phyloP scores from a whole-genome alignment of 176 grass and related monocot genomes.

The Oryza officinalis region DNA sequence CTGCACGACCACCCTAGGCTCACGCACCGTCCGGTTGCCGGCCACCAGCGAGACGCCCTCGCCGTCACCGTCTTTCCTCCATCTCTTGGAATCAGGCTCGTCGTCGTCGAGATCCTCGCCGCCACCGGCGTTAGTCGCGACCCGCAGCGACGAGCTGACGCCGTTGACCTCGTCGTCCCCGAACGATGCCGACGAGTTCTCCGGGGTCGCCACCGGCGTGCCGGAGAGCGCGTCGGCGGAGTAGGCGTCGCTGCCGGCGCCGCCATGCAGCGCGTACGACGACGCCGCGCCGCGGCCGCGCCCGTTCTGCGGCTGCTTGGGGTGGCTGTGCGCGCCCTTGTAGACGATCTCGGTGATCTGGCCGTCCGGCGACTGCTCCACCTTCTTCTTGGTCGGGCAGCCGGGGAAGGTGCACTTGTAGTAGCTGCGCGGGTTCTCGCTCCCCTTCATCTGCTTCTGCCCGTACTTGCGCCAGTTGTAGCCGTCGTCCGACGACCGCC shows the following conservation, averaged over 20 bases:
- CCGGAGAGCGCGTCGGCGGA: constrained; percentile 43
- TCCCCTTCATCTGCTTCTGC: constrained; percentile 95
- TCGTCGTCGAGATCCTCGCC: constrained; percentile 48
- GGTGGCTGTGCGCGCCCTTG: constrained; percentile 86
- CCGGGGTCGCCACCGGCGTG: constrained; percentile 56
- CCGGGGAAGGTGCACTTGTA: constrained; percentile 93
- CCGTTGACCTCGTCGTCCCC: constrained; percentile 72
- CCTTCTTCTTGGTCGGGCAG: constrained; percentile 93
- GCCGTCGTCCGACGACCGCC: constrained; percentile 70
- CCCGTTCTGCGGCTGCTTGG: constrained; percentile 58
- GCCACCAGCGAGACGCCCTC: constrained; percentile 23
- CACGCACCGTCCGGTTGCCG: constrained; percentile 65
- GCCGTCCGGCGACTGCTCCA: constrained; percentile 76
- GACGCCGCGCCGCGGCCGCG: constrained; percentile 38
- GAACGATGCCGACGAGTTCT: constrained; percentile 80
- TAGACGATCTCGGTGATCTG: constrained; percentile 95
- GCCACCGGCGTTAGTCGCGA: not conserved
- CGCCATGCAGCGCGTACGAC: constrained; percentile 27
- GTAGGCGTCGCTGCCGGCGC: not conserved
- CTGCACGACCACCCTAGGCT: constrained; percentile 78
- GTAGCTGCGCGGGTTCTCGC: constrained; percentile 94
- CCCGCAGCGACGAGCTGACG: constrained; percentile 45
- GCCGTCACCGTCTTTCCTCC: constrained; percentile 54
- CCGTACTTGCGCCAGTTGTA: constrained; percentile 99
- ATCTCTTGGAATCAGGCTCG: constrained; percentile 61